Conservation (phyloP, 169 alveolate genomes). For the Cardiosporidium cionae region DNA sequence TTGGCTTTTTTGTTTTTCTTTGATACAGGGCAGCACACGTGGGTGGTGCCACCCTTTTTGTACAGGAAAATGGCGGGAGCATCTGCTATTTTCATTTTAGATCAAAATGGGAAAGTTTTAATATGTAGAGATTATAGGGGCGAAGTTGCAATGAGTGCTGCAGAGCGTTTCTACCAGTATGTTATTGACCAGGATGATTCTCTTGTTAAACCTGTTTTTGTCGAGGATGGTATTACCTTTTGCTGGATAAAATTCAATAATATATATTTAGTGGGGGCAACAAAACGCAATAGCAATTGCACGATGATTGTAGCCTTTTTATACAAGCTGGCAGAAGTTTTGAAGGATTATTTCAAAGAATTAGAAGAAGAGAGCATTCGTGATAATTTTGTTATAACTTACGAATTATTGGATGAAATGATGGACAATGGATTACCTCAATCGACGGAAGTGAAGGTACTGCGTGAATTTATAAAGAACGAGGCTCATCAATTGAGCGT, state of each 20-base stretch:
- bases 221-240: slow-evolving; percentile 85
- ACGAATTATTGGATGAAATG: slow-evolving; percentile 97
- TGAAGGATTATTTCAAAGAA: slow-evolving; percentile 90
- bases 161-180: slow-evolving; percentile 23
- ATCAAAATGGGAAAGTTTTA: slow-evolving; percentile 78
- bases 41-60: too few relatives aligned
- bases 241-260: slow-evolving; percentile 93
- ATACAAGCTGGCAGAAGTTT: slow-evolving; percentile 71
- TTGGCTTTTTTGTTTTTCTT: too few relatives aligned
- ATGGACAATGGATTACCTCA: slow-evolving; percentile 99
- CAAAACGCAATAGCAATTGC: slow-evolving; percentile 66
- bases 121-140: slow-evolving; percentile 84
- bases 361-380: slow-evolving; percentile 96
- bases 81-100: slow-evolving; percentile 85
- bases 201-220: slow-evolving; percentile 85
- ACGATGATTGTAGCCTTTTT: slow-evolving; percentile 59
- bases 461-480: slow-evolving; percentile 85
- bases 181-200: slow-evolving; percentile 84
- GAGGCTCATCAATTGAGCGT: slow-evolving; percentile 75
- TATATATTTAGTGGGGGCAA: slow-evolving; percentile 66
- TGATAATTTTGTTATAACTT: slow-evolving; percentile 97
- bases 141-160: slow-evolving; percentile 64
- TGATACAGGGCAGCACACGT: too few relatives aligned
- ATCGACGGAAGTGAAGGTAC: slow-evolving; percentile 70
- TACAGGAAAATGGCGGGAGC: slow-evolving; percentile 85